Percentiles rank a stretch among this genome's conserved stretches.
Evolutionary conservation across 306 rosid species (phyloP).

Genomic region (Prosopis cineraria): DNA sequence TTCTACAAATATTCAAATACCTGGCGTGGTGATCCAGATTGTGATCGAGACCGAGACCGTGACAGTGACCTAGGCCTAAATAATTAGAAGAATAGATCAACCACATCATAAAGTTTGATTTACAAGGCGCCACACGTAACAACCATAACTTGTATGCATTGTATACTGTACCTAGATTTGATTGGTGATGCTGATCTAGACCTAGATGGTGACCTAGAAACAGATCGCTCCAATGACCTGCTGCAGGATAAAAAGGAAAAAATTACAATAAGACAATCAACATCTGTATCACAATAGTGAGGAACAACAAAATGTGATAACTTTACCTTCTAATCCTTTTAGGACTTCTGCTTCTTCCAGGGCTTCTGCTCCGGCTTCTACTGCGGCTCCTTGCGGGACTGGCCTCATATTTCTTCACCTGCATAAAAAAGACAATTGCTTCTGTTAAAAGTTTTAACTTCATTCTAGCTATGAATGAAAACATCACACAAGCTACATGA

Average conservation of each 20-base stretch:
- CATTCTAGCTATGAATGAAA: background rate
- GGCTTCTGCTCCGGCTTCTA: conserved; percentile 83
- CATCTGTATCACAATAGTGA: background rate
- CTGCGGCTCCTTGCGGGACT: conserved; percentile 89
- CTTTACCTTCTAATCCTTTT: conserved; percentile 68
- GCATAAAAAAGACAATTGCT: conserved; percentile 29
- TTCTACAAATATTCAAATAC: conserved; percentile 43
- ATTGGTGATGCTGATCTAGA: conserved; percentile 88
- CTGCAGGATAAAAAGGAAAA: conserved; percentile 41
- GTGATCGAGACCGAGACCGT: conserved; percentile 33
- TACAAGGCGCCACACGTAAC: background rate
- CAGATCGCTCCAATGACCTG: conserved; percentile 77
- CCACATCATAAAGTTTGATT: background rate
- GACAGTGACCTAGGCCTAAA: conserved; percentile 67
- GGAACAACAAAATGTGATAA: background rate
- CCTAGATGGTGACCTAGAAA: conserved; percentile 78
- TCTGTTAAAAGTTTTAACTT: background rate
- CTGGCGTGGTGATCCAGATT: conserved; percentile 72
- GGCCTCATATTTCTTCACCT: conserved; percentile 81
- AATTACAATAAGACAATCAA: conserved; percentile 1
- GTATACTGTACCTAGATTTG: conserved; percentile 82
- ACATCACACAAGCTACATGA: conserved; percentile 3
- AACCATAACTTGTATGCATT: background rate
- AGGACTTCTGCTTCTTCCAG: conserved; percentile 71
- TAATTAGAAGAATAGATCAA: conserved; percentile 22